Percentiles rank a stretch among this genome's conserved stretches.
Conservation (phyloP, 2,329 filamentous ascomycete species). For the Escovopsis sp. region DNA sequence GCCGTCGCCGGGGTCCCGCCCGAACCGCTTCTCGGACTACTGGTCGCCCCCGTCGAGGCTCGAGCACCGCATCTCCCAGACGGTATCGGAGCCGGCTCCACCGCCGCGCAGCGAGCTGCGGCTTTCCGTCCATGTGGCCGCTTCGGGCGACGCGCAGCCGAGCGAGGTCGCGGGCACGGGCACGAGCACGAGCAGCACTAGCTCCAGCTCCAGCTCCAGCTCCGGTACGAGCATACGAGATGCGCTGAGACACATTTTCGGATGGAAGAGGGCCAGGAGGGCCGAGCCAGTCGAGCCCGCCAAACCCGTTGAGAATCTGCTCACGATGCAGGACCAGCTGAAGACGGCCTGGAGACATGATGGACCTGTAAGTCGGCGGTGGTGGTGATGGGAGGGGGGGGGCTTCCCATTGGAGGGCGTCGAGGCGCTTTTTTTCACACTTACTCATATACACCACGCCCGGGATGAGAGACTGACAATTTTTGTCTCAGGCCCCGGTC, state of each 20-base stretch:
- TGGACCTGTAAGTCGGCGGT: too few species aligned
- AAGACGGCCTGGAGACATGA: too few species aligned
- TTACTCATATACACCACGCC: constrained; percentile 10
- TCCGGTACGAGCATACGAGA: constrained; percentile 23
- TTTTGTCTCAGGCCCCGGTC: too few species aligned
- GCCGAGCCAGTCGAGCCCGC: too few species aligned
- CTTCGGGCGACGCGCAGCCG: neutral
- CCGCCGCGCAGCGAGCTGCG: neutral
- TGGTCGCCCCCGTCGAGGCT: neutral
- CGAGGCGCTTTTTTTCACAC: too few species aligned
- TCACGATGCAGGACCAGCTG: constrained; percentile 15
- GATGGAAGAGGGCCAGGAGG: constrained; percentile 35
- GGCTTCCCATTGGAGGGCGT: too few species aligned
- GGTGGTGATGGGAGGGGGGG: too few species aligned
- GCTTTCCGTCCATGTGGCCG: neutral
- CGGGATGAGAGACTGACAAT: constrained; percentile 13
- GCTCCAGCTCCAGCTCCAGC: too few species aligned
- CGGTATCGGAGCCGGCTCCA: neutral
- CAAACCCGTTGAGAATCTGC: constrained; percentile 23
- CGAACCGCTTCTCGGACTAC: neutral
- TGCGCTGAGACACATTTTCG: constrained; percentile 43
- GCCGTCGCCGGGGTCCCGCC: too few species aligned
- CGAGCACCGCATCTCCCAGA: neutral
- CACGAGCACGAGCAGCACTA: too few species aligned
- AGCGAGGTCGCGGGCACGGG: constrained; percentile 5